Conservation (phyloP, 306 rosid genomes). For the Cicer arietinum region DNA sequence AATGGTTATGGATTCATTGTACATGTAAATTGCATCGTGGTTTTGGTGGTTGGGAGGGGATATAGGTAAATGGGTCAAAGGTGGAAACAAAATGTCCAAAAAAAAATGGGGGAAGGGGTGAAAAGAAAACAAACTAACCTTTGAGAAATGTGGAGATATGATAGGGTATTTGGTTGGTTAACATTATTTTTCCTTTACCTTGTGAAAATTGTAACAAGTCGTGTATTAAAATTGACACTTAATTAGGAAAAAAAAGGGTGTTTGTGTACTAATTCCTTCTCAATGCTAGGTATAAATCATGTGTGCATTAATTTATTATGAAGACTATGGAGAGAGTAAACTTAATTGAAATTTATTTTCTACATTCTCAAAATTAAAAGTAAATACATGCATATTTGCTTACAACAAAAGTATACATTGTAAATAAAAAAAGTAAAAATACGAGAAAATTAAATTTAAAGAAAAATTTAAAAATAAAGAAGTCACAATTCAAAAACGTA, state of each 20-base stretch:
- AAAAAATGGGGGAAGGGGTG: background rate
- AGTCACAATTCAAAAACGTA: no score
- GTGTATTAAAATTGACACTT: constrained; percentile 21
- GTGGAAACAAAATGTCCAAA: constrained; percentile 11
- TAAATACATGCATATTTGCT: no score
- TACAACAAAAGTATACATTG: no score
- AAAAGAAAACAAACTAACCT: constrained; percentile 27
- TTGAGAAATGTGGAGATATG: constrained; percentile 32
- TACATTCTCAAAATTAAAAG: no score
- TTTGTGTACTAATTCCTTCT: constrained; percentile 12
- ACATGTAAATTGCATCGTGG: background rate
- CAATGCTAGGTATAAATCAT: constrained; percentile 5
- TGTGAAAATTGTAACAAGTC: constrained; percentile 38
- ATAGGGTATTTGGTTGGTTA: constrained; percentile 47
- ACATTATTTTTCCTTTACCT: constrained; percentile 3
- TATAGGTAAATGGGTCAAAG: constrained; percentile 13
- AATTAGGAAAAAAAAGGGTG: constrained; percentile 39
- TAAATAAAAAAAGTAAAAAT: no score
- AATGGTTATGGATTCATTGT: background rate
- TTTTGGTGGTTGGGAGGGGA: constrained; percentile 36
- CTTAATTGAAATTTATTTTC: no score
- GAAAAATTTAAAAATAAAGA: no score
- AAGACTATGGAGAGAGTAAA: no score
- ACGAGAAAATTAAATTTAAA: no score
- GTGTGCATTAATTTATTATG: no score